These are phyloP conservation scores for Dalbergia cochinchinensis DNA, from an alignment of 306 rosid species.

Conservation along the genomic window DNA sequence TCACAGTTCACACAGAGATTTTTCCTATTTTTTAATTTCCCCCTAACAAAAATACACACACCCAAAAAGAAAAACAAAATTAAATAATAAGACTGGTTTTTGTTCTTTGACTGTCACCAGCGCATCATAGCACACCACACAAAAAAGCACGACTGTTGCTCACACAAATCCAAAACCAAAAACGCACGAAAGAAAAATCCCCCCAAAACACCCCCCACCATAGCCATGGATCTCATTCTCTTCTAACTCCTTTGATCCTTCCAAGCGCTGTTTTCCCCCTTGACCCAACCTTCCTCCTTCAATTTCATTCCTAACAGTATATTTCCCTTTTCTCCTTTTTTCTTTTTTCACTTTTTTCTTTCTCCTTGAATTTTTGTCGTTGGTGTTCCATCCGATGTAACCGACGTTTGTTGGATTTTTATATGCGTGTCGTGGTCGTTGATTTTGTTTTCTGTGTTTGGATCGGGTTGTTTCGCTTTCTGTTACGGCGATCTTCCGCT, in stretches of 20 bases:
- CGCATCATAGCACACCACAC: conserved; percentile 76
- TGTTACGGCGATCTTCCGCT: conserved; percentile 42
- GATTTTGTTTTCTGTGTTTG: conserved; percentile 32
- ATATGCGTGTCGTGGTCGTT: conserved; percentile 18
- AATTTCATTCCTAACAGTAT: conserved; percentile 46
- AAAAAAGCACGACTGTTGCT: conserved; percentile 56
- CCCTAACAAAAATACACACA: not conserved
- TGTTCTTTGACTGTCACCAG: conserved; percentile 85
- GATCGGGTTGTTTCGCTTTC: conserved; percentile 52
- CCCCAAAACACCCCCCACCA: not conserved
- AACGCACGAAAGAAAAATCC: not conserved
- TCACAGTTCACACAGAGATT: not conserved
- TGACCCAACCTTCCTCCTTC: conserved; percentile 34
- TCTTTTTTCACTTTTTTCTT: not conserved
- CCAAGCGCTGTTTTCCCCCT: not conserved
- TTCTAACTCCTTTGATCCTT: conserved; percentile 52
- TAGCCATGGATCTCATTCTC: not conserved
- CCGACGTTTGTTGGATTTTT: not conserved
- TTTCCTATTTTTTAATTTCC: conserved; percentile 15
- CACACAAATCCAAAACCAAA: conserved; percentile 51
- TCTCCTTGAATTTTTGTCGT: not conserved
- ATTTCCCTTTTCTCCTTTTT: conserved; percentile 31
- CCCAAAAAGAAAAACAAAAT: not conserved
- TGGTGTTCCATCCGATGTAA: conserved; percentile 19
- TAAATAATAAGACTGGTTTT: conserved; percentile 39